Base-by-base conservation (phyloP, 176 grass and related monocot genomes). In the Aegilops sharonensis region DNA sequence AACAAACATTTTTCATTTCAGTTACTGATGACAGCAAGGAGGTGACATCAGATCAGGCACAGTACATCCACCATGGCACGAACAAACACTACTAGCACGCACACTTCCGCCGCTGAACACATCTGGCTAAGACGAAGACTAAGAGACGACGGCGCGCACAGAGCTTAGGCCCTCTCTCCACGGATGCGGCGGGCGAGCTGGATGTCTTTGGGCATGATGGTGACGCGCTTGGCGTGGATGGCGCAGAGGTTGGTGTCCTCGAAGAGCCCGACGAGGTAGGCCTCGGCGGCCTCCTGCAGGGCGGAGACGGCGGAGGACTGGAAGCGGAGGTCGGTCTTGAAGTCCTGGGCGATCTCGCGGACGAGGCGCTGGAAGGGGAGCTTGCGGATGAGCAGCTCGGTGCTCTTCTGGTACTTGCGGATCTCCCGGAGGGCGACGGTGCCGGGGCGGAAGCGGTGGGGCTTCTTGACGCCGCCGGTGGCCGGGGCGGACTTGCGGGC, bases 351-450 rank as follows among this genome's bases (percentile, higher is more conserved):
- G 77, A 94, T 94, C 86, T 93, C 89, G 0, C 89, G 12, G 1
- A 94, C 89, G 0, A 94, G 87, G 3, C 89, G 84, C 89, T 94
- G 89, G 89, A 94, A 94, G 1, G 92, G 92, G 4, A 94, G 92
- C 89, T 94, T 94, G 17, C 89, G 89, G 84, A 94, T 94, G 5
- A 94, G 89, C 27, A 94, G 82, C 82, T 94, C 89, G 1, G 89
- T 94, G 87, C 89, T 94, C 85, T 94, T 94, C 87, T 94, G 92
- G 84, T 94, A 94, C 87, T 91, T 94, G 87, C 89, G 87, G 81
- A 94, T 94, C 92, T 89, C 92, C 0, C 92, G 80, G 36, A 94
- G 92, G 3, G 89, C 89, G 45, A 94, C 92, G 84, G 89, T 94
- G 65, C 89, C 92, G 0, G 87, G 92, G 47, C 89, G 87, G 87